Evolutionary conservation across 2,329 filamentous ascomycete species (phyloP).

Genomic region (Colletotrichum brevisporum): DNA sequence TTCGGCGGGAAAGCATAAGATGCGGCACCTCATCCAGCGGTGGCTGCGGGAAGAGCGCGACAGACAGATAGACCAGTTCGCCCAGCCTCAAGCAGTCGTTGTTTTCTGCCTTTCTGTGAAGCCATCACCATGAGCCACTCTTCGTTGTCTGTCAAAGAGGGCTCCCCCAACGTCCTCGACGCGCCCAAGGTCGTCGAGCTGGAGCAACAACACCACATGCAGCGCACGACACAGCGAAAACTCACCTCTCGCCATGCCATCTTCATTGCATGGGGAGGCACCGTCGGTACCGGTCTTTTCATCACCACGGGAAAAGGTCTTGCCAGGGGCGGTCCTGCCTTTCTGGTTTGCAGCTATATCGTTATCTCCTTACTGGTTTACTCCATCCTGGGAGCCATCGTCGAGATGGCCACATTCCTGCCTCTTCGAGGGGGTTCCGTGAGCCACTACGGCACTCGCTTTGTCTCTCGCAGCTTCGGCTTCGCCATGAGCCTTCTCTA

Average conservation of each 20-base stretch:
- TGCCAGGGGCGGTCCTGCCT: neutral
- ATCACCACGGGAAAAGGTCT: slow-evolving; percentile 59
- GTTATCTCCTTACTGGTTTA: slow-evolving; percentile 47
- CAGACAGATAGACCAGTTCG: no score
- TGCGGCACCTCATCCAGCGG: no score
- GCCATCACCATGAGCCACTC: no score
- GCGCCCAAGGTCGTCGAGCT: no score
- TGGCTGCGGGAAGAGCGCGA: no score
- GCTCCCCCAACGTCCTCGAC: no score
- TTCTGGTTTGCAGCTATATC: neutral
- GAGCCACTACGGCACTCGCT: slow-evolving; percentile 51
- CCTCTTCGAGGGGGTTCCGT: slow-evolving; percentile 24
- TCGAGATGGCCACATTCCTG: slow-evolving; percentile 49
- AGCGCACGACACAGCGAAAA: no score
- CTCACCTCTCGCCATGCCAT: slow-evolving; percentile 55
- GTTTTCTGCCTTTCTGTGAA: no score
- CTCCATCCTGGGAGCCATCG: slow-evolving; percentile 53
- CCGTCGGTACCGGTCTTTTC: slow-evolving; percentile 64
- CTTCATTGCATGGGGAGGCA: slow-evolving; percentile 62
- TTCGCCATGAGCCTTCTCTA: slow-evolving; percentile 72
- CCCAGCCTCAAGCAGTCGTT: no score
- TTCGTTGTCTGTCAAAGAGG: no score
- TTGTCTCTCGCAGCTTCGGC: slow-evolving; percentile 67
- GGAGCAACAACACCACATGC: no score
- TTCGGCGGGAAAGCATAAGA: no score